Evolutionary conservation across 495 filamentous ascomycete genomes (phyloP), one percentile per base, ranked within the genome.

Genomic region (Trichoderma asperelloides): DNA sequence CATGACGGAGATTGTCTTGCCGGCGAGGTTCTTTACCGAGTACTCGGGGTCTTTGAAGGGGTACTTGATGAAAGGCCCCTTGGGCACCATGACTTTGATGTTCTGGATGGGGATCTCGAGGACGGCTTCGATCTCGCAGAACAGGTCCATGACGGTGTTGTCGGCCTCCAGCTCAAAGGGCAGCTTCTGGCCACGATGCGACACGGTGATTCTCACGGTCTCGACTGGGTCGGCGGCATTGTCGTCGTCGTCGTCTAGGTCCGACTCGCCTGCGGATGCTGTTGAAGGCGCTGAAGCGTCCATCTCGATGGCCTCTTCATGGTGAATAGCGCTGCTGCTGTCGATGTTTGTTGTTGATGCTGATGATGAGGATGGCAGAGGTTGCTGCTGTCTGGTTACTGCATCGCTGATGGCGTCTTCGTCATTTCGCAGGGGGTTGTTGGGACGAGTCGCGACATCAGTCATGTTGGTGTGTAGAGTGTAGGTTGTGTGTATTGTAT

Each of bases 1-100:
- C 73, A 92, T 79, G 62, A 91, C 79, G 47, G 78, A 79, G 70
- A 91, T 84, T 70, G 87, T 88, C 75, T 83, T 86, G 72, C 74
- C 68, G 40, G 76, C 66, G 25, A 89, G 78, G 69, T 81, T 47
- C 72, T 84, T 33, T 72, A 92, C 75, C 66, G 76, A 75, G 33
- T 73, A 70, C 40, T 71, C 28, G 49, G 63, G 67, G 69, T 75
- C 75, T 40, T 68, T 55, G 73, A 86, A 66, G 69, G 79, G 65
- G 11, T 89, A 87, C 1, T 85, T 79, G 70, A 88, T 89, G 51
- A 88, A 80, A 65, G 90, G 77, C 49, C 90, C 88, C 64, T 86
- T 80, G 73, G 89, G 82, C 7, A 88, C 79, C 73, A 93, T 85
- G 75, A 91, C 81, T 72, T 93, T 93, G 74, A 93, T 91, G 76